These are phyloP conservation scores for Penicillium crustosum DNA, from an alignment of 2,329 filamentous ascomycete genomes.

Conservation along the genomic window DNA sequence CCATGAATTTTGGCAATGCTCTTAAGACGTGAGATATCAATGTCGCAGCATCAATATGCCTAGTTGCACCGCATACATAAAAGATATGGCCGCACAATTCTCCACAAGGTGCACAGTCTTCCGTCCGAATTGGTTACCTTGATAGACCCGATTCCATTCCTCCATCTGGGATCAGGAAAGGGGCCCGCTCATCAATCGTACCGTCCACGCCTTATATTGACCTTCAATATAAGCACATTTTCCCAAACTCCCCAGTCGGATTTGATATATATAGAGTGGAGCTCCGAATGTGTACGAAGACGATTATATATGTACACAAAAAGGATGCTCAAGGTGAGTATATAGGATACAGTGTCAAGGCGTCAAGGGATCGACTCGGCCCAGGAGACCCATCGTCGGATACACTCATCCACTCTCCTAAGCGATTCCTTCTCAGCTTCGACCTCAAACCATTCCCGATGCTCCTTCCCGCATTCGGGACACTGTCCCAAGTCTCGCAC, in stretches of 20 bases:
- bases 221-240: background rate
- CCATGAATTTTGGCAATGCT: background rate
- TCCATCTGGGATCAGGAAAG: background rate
- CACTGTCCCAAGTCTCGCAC: conserved; percentile 64
- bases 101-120: background rate
- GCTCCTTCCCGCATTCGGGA: conserved; percentile 74
- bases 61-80: background rate
- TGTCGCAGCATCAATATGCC: background rate
- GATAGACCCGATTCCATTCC: background rate
- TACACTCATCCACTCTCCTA: conserved; percentile 67
- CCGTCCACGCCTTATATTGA: background rate
- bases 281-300: background rate
- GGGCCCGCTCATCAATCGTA: background rate
- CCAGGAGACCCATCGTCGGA: conserved; percentile 85
- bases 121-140: background rate
- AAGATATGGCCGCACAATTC: background rate
- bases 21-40: background rate
- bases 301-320: no score
- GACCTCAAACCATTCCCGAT: conserved; percentile 95
- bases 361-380: conserved; percentile 50
- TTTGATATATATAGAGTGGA: background rate
- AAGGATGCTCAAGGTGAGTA: no score
- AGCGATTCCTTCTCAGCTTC: conserved; percentile 71
- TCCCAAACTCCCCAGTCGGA: no score
- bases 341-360: background rate